A percentile compares a stretch with the other conserved stretches of the same genome.
These are phyloP conservation scores for Penicillium glabrum DNA, from an alignment of 2,329 filamentous ascomycete genomes.

Conservation along the genomic window DNA sequence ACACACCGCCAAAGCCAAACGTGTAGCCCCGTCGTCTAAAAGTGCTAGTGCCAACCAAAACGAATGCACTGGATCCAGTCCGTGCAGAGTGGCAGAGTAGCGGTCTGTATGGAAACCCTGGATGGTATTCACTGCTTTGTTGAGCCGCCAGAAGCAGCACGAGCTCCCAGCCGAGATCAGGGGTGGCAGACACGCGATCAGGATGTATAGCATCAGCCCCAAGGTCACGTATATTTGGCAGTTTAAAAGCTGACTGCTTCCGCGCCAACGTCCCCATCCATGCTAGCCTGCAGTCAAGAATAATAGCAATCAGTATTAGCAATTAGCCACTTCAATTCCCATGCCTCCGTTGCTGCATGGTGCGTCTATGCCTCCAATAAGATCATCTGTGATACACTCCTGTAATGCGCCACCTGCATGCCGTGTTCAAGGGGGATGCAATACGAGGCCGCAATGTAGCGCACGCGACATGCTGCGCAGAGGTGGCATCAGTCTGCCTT, in stretches of 20 bases:
- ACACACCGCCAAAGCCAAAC: neutral
- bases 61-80: neutral
- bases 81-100: neutral
- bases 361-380: slow-evolving; percentile 7
- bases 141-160: neutral
- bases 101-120: neutral
- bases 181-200: neutral
- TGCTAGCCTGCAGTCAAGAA: neutral
- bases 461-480: neutral
- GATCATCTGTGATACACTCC: neutral
- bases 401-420: slow-evolving; percentile 10
- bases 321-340: neutral
- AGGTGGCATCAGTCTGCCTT: neutral
- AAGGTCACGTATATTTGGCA: neutral
- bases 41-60: neutral
- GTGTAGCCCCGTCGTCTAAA: neutral
- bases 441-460: neutral
- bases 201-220: neutral
- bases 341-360: neutral
- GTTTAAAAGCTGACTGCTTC: neutral
- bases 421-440: neutral
- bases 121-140: neutral
- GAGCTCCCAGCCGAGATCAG: neutral
- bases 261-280: neutral
- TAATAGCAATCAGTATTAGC: neutral